Evolutionary conservation across 169 alveolate genomes (phyloP), one percentile per base, ranked within the genome.

Genomic region (Plasmodium relictum): DNA sequence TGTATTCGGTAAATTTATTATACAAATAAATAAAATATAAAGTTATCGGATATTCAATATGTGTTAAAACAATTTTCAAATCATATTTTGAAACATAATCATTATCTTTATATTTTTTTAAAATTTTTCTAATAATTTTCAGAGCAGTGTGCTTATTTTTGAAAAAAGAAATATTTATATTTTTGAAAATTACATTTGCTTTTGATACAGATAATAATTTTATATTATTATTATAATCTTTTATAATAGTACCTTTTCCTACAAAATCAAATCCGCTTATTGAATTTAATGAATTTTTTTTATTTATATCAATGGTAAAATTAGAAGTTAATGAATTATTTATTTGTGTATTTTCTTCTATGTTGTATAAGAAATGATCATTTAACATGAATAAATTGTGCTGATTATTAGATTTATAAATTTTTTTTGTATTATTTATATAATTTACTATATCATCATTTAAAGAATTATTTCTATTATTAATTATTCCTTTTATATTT

Each of bases 41-140:
- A 0, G 90, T 80, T 2, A 80, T 0, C 0, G 90, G 90, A 39
- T 39, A 80, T 52, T 80, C 90, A 12, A 80, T 80, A 22, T 80
- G 90, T 26, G 90, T 80, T 6, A 80, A 39, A n/a, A 80, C 66
- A 18, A 80, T 80, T 65, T 80, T 80, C 3, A 80, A 16, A n/a
- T 80, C 90, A 66, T 66, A 80, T 14, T 80, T 80, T 0, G 83
- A 18, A 5, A 68, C 83, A 50, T 80, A 80, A 12, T 68, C 90
- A 61, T 80, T 80, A 7, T 66, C 52, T 80, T 80, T 68, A 61
- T 80, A 80, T 22, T 80, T 80, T 16, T 80, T 80, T 1, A 80
- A 16, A 42, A 80, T 80, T 54, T 80, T 80, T 39, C 90, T 48
- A 3, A 80, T 5, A 3, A 80, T 80, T 52, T 80, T 80, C 50